A percentile compares a stretch with the other conserved stretches of the same genome.
Evolutionary conservation across 352 stramenopile genomes (phyloP).

Genomic region (Pythium diclinum): DNA sequence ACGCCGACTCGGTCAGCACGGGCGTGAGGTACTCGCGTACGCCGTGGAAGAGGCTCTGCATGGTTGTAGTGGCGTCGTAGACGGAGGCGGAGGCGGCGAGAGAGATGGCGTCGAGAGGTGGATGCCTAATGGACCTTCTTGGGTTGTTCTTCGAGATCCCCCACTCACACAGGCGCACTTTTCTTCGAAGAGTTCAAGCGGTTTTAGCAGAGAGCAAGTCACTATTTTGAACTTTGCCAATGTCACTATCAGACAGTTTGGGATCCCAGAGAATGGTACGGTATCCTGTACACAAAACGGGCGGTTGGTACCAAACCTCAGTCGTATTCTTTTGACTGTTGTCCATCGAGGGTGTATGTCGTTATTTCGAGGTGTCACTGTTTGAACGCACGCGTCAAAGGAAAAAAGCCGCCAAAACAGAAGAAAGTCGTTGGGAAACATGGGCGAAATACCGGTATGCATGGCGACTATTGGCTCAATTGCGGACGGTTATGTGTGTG

Average conservation of each 20-base stretch:
- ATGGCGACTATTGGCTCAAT: not conserved
- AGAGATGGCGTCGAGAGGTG: not conserved
- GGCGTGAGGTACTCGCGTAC: conserved; percentile 87
- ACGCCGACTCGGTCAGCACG: conserved; percentile 90
- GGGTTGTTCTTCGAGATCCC: conserved; percentile 7
- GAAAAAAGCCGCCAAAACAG: not conserved
- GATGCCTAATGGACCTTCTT: not conserved
- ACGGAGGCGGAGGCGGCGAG: not conserved
- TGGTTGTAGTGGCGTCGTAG: conserved; percentile 12
- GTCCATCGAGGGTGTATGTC: not conserved
- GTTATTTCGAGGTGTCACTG: not conserved
- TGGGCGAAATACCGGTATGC: not conserved
- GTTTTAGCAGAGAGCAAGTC: not conserved
- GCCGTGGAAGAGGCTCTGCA: conserved; percentile 80
- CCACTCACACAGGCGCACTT: not conserved
- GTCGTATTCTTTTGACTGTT: not conserved
- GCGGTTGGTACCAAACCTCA: not conserved
- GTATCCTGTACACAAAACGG: not conserved
- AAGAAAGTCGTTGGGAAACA: not conserved
- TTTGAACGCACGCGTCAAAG: not conserved
- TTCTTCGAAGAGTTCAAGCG: conserved; percentile 7
- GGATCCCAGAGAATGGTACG: not conserved
- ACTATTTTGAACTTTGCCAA: not conserved
- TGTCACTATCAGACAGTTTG: not conserved
- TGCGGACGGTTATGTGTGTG: not conserved